phyloP scores from a whole-genome alignment of 257 asterid species.

The Haberlea rhodopensis region DNA sequence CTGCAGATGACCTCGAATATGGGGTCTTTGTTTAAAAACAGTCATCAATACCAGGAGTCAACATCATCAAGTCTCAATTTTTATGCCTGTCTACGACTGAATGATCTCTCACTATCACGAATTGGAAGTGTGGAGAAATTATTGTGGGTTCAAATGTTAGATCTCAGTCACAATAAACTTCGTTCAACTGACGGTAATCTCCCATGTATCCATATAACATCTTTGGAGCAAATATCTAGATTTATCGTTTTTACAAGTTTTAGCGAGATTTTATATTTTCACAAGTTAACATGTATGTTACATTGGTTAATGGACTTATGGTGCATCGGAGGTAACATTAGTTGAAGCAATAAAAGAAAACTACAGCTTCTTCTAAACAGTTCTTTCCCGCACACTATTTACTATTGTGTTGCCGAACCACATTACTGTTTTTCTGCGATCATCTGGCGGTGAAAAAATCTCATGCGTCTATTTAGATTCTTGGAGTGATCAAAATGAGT shows the following conservation, averaged over 20 bases:
- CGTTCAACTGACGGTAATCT: conserved; percentile 78
- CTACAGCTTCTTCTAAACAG: neutral
- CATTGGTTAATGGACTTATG: neutral
- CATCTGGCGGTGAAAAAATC: neutral
- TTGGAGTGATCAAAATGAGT: neutral
- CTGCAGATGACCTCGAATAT: conserved; percentile 57
- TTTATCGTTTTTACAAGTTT: conserved; percentile 8
- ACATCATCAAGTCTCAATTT: conserved; percentile 37
- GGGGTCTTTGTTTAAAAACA: conserved; percentile 49
- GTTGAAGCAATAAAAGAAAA: neutral
- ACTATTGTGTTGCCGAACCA: neutral
- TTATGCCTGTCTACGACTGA: conserved; percentile 46
- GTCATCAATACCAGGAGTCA: conserved; percentile 47
- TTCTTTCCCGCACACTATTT: neutral
- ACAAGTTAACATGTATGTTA: neutral
- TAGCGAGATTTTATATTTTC: conserved; percentile 6
- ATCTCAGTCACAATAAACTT: conserved; percentile 84
- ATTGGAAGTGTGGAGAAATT: conserved; percentile 64
- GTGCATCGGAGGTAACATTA: neutral
- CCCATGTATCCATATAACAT: neutral
- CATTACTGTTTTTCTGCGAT: neutral
- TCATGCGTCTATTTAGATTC: neutral
- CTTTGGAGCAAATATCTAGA: neutral
- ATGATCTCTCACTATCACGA: conserved; percentile 68
- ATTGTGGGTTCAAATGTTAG: conserved; percentile 92